Conservation (phyloP, 306 rosid genomes). For the Vigna mungo region DNA sequence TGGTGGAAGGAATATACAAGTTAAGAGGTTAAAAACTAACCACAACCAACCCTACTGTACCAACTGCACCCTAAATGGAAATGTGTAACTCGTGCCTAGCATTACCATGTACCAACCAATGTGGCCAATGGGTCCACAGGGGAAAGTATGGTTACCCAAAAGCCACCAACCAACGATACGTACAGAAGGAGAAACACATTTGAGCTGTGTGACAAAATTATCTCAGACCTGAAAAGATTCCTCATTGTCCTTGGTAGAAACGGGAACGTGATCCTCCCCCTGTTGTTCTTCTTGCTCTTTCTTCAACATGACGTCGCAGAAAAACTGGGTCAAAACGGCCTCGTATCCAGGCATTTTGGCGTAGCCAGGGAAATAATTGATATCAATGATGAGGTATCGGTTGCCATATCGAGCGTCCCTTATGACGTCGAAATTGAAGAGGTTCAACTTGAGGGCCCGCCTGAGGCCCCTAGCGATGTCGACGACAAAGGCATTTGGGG, state of each 20-base stretch:
- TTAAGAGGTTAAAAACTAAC: constrained; percentile 63
- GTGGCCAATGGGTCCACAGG: constrained; percentile 47
- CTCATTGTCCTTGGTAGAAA: constrained; percentile 48
- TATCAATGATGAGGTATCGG: constrained; percentile 88
- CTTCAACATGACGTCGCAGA: constrained; percentile 66
- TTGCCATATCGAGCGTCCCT: constrained; percentile 74
- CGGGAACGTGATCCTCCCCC: constrained; percentile 32
- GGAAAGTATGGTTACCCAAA: constrained; percentile 51
- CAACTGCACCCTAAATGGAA: constrained; percentile 56
- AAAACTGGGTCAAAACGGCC: constrained; percentile 77
- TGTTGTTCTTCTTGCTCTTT: constrained; percentile 43
- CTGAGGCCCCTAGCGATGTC: constrained; percentile 76
- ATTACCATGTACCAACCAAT: constrained; percentile 31
- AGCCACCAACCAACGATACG: constrained; percentile 33
- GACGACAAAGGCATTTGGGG: constrained; percentile 66
- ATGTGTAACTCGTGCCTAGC: constrained; percentile 47
- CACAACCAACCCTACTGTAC: constrained; percentile 64
- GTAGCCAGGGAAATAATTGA: constrained; percentile 94
- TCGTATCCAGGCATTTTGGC: constrained; percentile 97
- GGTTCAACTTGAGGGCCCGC: constrained; percentile 64
- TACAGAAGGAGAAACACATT: constrained; percentile 36
- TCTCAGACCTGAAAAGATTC: constrained; percentile 47
- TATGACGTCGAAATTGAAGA: constrained; percentile 89
- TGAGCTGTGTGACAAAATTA: background rate
- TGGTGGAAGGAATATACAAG: constrained; percentile 74